Conservation (phyloP, 805 yeast genomes). For the Schizosaccharomyces octosporus region DNA sequence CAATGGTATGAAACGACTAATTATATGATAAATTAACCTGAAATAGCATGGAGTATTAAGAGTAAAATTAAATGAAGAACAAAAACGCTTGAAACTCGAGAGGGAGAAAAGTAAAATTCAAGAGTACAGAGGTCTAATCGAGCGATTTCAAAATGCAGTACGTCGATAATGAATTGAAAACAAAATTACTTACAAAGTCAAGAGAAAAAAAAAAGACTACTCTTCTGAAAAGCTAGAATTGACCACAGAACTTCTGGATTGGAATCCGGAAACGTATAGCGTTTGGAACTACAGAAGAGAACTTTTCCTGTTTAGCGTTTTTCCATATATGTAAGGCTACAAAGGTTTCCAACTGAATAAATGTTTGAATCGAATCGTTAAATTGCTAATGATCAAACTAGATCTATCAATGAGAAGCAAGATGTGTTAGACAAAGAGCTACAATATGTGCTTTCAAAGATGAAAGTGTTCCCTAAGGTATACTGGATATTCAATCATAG, state of each 20-base stretch:
- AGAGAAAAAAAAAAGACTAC: conserved; percentile 5
- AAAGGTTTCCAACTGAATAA: neutral
- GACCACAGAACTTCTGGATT: conserved; percentile 31
- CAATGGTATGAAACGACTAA: neutral
- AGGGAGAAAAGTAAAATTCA: neutral
- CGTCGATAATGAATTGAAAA: neutral
- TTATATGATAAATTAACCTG: neutral
- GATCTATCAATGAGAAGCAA: conserved; percentile 9
- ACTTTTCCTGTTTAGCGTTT: conserved; percentile 21
- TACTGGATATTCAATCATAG: conserved; percentile 96
- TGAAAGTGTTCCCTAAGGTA: conserved; percentile 56
- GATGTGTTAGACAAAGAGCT: conserved; percentile 31
- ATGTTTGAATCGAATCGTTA: conserved; percentile 1
- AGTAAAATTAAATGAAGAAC: neutral
- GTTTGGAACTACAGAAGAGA: conserved; percentile 78
- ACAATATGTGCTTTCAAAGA: conserved; percentile 28
- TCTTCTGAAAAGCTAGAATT: conserved; percentile 21
- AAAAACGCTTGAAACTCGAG: neutral
- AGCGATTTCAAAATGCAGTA: neutral
- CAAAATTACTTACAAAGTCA: neutral
- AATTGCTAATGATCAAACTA: conserved; percentile 2
- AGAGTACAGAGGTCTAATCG: neutral
- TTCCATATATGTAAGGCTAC: conserved; percentile 1
- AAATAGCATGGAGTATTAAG: neutral
- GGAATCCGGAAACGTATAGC: conserved; percentile 73